These are phyloP conservation scores for Sordariomycetes sp. DNA, from an alignment of 2,329 filamentous ascomycete species.

Conservation along the genomic window DNA sequence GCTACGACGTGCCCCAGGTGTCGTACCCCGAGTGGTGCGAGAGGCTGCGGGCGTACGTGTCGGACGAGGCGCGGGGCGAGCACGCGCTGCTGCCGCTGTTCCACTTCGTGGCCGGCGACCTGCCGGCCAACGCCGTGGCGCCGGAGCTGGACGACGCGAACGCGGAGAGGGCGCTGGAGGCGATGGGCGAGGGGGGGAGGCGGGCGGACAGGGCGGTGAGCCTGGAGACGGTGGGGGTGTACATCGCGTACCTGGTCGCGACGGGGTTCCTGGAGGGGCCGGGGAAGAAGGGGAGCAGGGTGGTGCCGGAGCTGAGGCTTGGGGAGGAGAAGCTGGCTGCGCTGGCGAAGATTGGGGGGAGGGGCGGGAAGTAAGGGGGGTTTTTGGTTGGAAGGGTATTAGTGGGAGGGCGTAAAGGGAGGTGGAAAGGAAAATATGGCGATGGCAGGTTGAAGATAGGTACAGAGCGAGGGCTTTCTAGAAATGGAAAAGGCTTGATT, in stretches of 20 bases:
- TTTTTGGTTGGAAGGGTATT: not conserved
- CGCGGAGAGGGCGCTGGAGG: constrained; percentile 41
- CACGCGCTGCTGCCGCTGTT: constrained; percentile 47
- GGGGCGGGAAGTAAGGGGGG: constrained; percentile 3
- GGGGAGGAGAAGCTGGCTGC: constrained; percentile 8
- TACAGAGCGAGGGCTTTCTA: no score
- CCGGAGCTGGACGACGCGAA: constrained; percentile 58
- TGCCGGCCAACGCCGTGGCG: constrained; percentile 57
- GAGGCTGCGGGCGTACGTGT: constrained; percentile 23
- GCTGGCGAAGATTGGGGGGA: constrained; percentile 8
- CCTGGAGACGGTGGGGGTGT: constrained; percentile 45
- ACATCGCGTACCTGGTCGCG: constrained; percentile 47
- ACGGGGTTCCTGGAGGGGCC: constrained; percentile 46
- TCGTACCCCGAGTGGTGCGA: constrained; percentile 60
- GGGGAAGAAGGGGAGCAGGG: constrained; percentile 15
- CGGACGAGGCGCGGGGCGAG: constrained; percentile 17
- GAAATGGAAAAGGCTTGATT: no score
- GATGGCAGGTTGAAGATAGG: no score
- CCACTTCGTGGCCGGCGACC: constrained; percentile 59
- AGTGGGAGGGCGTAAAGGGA: not conserved
- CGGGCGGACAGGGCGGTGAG: constrained; percentile 43
- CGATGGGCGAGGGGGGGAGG: constrained; percentile 34
- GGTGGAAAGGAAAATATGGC: no score
- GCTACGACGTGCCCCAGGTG: constrained; percentile 58
- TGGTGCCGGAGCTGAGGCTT: constrained; percentile 34